Percentiles rank a stretch among this genome's conserved stretches.
These are phyloP conservation scores for Centella asiatica DNA, from an alignment of 129 eudicot genomes.

Conservation along the genomic window DNA sequence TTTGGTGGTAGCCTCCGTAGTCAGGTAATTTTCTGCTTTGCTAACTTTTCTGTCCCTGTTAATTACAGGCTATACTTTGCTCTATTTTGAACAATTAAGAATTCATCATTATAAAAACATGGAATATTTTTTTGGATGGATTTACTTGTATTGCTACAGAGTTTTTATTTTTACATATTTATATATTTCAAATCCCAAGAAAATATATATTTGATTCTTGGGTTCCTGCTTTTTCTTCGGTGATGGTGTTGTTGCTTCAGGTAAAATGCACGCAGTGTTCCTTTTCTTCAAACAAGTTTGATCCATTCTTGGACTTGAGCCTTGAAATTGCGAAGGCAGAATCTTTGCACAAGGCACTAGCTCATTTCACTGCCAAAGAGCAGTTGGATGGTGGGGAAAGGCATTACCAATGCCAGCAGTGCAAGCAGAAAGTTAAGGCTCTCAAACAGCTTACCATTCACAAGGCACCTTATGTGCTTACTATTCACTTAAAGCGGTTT, in stretches of 20 bases:
- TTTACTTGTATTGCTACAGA: background rate
- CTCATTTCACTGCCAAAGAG: conserved; percentile 76
- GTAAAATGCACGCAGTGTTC: conserved; percentile 95
- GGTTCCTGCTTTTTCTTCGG: background rate
- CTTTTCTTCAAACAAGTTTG: conserved; percentile 74
- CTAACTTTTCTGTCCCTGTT: background rate
- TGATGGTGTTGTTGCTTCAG: conserved; percentile 25
- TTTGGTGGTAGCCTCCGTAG: conserved; percentile 92
- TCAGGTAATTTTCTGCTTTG: conserved; percentile 40
- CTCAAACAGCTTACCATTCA: conserved; percentile 75
- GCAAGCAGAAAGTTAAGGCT: conserved; percentile 93
- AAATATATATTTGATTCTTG: no score
- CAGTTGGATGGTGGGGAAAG: conserved; percentile 82
- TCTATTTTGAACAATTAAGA: background rate
- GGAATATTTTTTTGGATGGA: background rate
- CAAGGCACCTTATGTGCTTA: conserved; percentile 74
- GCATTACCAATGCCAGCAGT: conserved; percentile 72
- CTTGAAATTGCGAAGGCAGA: conserved; percentile 81
- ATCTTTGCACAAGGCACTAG: conserved; percentile 60
- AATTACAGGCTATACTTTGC: background rate
- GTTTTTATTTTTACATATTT: no score
- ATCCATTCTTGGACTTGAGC: conserved; percentile 92
- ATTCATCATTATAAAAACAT: background rate
- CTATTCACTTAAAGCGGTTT: conserved; percentile 86
- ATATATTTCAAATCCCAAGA: no score